Percentiles rank a stretch among this genome's conserved stretches.
These are phyloP conservation scores for Globisporangium mamillatum DNA, from an alignment of 352 stramenopile species.

Conservation along the genomic window DNA sequence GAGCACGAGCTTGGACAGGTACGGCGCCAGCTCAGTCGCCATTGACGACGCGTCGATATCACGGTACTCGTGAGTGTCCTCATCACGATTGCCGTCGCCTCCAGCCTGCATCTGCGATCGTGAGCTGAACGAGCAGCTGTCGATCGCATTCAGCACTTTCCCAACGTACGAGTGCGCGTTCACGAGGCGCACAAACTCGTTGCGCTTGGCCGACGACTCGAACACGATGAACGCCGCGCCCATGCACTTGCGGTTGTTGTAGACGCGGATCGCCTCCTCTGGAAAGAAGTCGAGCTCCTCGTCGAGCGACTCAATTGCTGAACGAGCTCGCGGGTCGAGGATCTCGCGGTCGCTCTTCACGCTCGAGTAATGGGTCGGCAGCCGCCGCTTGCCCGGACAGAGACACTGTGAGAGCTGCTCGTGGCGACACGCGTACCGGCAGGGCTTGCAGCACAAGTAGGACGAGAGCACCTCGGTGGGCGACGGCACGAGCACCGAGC, in stretches of 20 bases:
- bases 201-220: slow-evolving; percentile 50
- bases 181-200: slow-evolving; percentile 55
- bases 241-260: slow-evolving; percentile 51
- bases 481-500: slow-evolving; percentile 48
- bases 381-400: slow-evolving; percentile 25
- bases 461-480: slow-evolving; percentile 37
- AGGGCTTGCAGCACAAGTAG: slow-evolving; percentile 56
- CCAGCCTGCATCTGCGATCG: slow-evolving; percentile 12
- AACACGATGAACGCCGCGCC: slow-evolving; percentile 77
- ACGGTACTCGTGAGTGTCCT: neutral
- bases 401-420: slow-evolving; percentile 31
- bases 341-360: slow-evolving; percentile 32
- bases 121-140: slow-evolving; percentile 30
- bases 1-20: slow-evolving; percentile 50
- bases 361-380: slow-evolving; percentile 25
- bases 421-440: slow-evolving; percentile 49
- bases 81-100: neutral
- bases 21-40: slow-evolving; percentile 30
- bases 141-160: slow-evolving; percentile 32
- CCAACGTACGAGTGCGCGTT: slow-evolving; percentile 39
- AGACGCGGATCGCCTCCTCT: slow-evolving; percentile 59
- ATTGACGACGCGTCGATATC: neutral
- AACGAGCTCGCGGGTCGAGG: slow-evolving; percentile 18
- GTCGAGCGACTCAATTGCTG: slow-evolving; percentile 35
- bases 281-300: slow-evolving; percentile 76